Conservation (phyloP, 192 early-diverging fungal genomes). For the Funneliformis geosporum region DNA sequence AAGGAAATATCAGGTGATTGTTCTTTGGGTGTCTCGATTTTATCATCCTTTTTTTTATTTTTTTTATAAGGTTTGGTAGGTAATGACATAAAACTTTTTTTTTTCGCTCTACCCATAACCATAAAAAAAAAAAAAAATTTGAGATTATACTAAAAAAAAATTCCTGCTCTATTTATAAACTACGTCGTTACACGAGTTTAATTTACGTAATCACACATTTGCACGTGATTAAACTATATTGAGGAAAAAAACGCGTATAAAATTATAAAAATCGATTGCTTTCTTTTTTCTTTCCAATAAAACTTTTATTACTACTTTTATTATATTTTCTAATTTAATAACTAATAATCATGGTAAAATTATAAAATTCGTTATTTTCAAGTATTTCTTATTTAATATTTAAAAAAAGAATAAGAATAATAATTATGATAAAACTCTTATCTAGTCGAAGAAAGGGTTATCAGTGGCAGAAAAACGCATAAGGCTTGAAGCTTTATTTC, state of each 20-base stretch:
- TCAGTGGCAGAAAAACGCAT: conserved; percentile 56
- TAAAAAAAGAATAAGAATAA: too few relatives aligned
- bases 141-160: too few relatives aligned
- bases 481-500: conserved; percentile 48
- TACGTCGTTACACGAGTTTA: too few relatives aligned
- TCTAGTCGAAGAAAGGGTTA: conserved; percentile 52
- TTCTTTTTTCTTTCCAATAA: too few relatives aligned
- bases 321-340: too few relatives aligned
- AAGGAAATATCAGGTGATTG: background rate
- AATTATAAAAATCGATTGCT: too few relatives aligned
- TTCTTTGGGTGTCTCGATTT: background rate
- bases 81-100: background rate
- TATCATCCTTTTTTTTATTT: background rate
- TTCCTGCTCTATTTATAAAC: too few relatives aligned
- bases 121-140: too few relatives aligned
- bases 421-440: background rate
- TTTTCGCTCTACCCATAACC: background rate
- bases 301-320: too few relatives aligned
- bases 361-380: background rate
- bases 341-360: background rate
- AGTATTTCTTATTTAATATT: background rate
- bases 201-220: too few relatives aligned
- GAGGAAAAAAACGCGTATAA: too few relatives aligned
- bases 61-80: background rate
- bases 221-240: too few relatives aligned